Percentiles rank a stretch among this genome's conserved stretches.
phyloP scores from a whole-genome alignment of 2,329 filamentous ascomycete species.

The Epichloe glyceriae region DNA sequence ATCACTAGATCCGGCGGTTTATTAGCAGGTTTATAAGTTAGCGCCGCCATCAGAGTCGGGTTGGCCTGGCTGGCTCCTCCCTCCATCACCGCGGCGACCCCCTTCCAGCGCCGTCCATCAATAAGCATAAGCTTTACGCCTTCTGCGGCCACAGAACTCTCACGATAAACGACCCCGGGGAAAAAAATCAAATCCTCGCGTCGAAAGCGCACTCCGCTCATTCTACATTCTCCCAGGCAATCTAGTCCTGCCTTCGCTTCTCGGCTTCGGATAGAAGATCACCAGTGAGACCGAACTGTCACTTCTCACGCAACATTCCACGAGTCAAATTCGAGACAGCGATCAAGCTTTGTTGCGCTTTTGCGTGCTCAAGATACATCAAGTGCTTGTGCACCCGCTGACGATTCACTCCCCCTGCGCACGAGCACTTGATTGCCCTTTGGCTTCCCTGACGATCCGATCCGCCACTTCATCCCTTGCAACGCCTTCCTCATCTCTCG shows the following conservation, averaged over 20 bases:
- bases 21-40: too few species aligned
- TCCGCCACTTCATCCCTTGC: too few species aligned
- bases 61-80: background rate
- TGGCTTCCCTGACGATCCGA: background rate
- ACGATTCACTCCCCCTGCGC: background rate
- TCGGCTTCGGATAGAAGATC: background rate
- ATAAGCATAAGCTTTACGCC: background rate
- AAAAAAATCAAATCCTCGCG: too few species aligned
- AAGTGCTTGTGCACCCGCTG: background rate
- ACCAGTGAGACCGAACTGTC: background rate
- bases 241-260: background rate
- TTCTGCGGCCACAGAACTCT: background rate
- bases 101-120: background rate
- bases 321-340: background rate
- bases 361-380: background rate
- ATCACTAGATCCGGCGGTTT: background rate
- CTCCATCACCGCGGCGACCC: conserved; percentile 5
- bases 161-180: background rate
- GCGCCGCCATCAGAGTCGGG: too few species aligned
- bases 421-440: background rate
- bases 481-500: background rate
- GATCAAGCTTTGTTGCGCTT: background rate
- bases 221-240: background rate
- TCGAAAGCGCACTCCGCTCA: too few species aligned
- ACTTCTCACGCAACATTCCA: background rate